Base-by-base conservation (phyloP, 345 rosid species). In the Ricinus communis region DNA sequence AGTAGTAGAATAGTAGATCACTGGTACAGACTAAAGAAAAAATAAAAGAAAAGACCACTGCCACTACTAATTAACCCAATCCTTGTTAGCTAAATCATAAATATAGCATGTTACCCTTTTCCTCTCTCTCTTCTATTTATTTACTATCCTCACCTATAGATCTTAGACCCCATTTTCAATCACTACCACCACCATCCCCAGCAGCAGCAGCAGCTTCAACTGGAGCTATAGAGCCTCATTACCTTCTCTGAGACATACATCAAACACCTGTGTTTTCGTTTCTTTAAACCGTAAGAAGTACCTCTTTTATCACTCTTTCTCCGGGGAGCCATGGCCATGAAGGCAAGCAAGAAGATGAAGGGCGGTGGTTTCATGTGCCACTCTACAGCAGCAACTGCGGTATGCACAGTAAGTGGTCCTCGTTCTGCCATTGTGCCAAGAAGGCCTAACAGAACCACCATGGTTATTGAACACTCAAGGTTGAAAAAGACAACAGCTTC, bases 301-400 rank as follows among this genome's bases (percentile, higher is more conserved):
- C 21, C 55, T n/a, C 55, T 33, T 33, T 33, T 33, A 33, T 14
- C 21, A 22, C 22, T 7, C 1, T 51, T 13, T 2, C 36, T 21
- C 19, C 9, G 3, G 31, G n/a, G 22, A 14, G 56, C 65, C 38
- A 27, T 63, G 70, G 49, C 41, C 45, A 66, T 38, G 70, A 65
- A 66, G 56, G 54, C 22, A 11, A 68, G 63, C 24, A 78, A 72
- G 74, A 74, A 61, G 76, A 83, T 78, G 86, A 85, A 76, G 77
- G 88, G 91, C 7, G 89, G 91, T 10, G 89, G 91, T 10, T 81
- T 87, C 75, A 85, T 84, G 88, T 87, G 91, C 82, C 89, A 77
- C 55, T 84, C 91, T 24, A 57, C 80, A 3, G 82, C 82, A 46
- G 84, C 82, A 50, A 83, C 78, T 50, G 82, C 82, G 22, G 82